These are phyloP conservation scores for Fusarium sp. DNA, from an alignment of 2,329 filamentous ascomycete species.

Conservation along the genomic window DNA sequence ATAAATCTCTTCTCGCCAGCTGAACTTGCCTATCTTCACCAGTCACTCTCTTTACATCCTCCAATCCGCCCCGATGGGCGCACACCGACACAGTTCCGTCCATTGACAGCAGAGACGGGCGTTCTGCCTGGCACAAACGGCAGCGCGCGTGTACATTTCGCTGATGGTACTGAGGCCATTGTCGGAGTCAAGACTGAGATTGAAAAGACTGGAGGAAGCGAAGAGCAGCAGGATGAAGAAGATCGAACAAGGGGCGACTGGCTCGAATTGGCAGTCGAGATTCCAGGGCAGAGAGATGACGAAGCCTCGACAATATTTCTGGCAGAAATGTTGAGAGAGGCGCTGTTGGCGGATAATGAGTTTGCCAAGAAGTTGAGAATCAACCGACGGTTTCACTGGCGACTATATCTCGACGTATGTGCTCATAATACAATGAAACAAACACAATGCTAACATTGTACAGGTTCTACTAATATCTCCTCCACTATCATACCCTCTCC, in stretches of 20 bases:
- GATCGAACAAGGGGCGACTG: slow-evolving; percentile 71
- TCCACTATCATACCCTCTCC: slow-evolving; percentile 91
- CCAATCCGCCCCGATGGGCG: slow-evolving; percentile 93
- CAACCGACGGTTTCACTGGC: slow-evolving; percentile 95
- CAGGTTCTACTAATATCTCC: slow-evolving; percentile 94
- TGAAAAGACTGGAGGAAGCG: slow-evolving; percentile 70
- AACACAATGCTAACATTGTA: neutral
- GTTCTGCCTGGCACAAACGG: slow-evolving; percentile 92
- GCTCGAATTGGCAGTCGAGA: slow-evolving; percentile 92
- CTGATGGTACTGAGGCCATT: slow-evolving; percentile 94
- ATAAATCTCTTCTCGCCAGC: slow-evolving; percentile 88
- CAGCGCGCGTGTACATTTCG: slow-evolving; percentile 91
- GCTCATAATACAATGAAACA: neutral
- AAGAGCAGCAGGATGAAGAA: slow-evolving; percentile 53
- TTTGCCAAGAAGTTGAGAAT: slow-evolving; percentile 82
- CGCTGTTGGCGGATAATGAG: slow-evolving; percentile 78
- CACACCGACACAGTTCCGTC: slow-evolving; percentile 85
- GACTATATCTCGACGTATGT: slow-evolving; percentile 91
- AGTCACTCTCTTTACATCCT: slow-evolving; percentile 81
- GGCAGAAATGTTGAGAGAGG: slow-evolving; percentile 88
- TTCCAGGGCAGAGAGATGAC: slow-evolving; percentile 90
- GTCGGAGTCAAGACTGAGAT: slow-evolving; percentile 97
- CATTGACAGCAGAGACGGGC: slow-evolving; percentile 88
- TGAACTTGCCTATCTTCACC: slow-evolving; percentile 95
- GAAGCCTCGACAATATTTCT: slow-evolving; percentile 90